Evolutionary conservation across 2,329 filamentous ascomycete species (phyloP).

Genomic region (Nigrograna mackinnonii): DNA sequence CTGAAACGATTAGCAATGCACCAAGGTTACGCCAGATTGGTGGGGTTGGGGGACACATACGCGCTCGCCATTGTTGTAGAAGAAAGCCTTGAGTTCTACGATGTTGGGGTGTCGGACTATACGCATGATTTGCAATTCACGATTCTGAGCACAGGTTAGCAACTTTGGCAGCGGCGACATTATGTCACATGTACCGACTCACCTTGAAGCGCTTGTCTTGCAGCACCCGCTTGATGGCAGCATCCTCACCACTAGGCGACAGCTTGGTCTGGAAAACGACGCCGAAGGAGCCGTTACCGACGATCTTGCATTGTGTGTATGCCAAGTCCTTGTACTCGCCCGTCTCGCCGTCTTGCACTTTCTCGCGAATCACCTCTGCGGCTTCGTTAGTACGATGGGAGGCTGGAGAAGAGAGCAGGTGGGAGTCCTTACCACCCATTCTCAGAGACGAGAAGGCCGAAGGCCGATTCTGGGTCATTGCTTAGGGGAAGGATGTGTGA

Average conservation of each 20-base stretch:
- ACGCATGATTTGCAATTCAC: constrained; percentile 98
- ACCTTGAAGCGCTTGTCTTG: constrained; percentile 99
- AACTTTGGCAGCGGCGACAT: constrained; percentile 7
- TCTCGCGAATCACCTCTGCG: constrained; percentile 94
- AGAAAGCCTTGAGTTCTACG: constrained; percentile 98
- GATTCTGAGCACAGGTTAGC: constrained; percentile 68
- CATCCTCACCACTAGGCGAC: constrained; percentile 96
- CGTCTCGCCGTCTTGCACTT: constrained; percentile 96
- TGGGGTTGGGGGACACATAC: constrained; percentile 57
- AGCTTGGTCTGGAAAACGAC: constrained; percentile 99
- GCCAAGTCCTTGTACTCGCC: constrained; percentile 96
- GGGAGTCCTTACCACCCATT: constrained; percentile 84
- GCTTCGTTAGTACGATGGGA: constrained; percentile 34
- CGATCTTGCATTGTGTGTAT: constrained; percentile 99
- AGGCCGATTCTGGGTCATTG: constrained; percentile 90
- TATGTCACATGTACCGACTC: constrained; percentile 27
- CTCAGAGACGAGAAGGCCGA: constrained; percentile 85
- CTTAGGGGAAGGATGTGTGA: constrained; percentile 23
- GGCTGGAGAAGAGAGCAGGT: constrained; percentile 1
- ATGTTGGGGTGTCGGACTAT: constrained; percentile 99
- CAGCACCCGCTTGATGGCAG: constrained; percentile 97
- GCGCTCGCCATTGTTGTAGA: constrained; percentile 98
- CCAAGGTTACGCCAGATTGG: background rate
- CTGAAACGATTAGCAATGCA: constrained; percentile 32
- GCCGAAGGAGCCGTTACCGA: constrained; percentile 97